Evolutionary conservation across 495 filamentous ascomycete species (phyloP), one percentile per base, ranked within the genome.

Genomic region (Amorphotheca resinae): DNA sequence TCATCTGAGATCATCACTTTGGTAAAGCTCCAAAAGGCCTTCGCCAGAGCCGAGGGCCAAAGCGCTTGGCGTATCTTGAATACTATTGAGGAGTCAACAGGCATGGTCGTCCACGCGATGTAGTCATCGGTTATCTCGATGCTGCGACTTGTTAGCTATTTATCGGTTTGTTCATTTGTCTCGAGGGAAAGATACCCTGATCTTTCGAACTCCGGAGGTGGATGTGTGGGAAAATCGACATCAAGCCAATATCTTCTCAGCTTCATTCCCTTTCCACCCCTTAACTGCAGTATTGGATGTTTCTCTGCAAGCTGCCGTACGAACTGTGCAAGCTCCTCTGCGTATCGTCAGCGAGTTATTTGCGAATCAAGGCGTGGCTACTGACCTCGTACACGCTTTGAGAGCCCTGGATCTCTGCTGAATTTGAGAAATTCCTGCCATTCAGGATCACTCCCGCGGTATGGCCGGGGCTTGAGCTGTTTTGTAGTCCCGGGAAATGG

Each of bases 181-280:
- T 18, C 9, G 25, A 7, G 9, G 15, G 4, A 18, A 12, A 58
- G 66, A 49, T 66, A 78, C 69, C 80, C 80, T 17, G 66, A 68
- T 22, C 70, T 67, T 51, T 71, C 65, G 53, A 76, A 82, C 41
- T 72, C 68, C 33, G 66, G 70, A 12, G 80, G 74, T 5, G 78
- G 69, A 30, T 68, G 64, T 45, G 62, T 56, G 16, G 79, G 79
- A 51, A 76, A 79, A 31, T 67, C 62, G 33, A 75, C 60, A 33
- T 80, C 69, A 8, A 83, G 61, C 77, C 77, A 83, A 48, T 58
- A 65, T 33, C 62, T 62, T 14, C 63, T 64, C 12, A 70, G 22
- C 17, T 64, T 65, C 17, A 74, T 53, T 4, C 68, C 64, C 16
- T 58, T 54, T 9, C 79, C 79, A 4, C 77, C 55, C 20, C 63